Evolutionary conservation across 305 asterid genomes (phyloP), one percentile per base, ranked within the genome.

Genomic region (Stenogyne calaminthoides): DNA sequence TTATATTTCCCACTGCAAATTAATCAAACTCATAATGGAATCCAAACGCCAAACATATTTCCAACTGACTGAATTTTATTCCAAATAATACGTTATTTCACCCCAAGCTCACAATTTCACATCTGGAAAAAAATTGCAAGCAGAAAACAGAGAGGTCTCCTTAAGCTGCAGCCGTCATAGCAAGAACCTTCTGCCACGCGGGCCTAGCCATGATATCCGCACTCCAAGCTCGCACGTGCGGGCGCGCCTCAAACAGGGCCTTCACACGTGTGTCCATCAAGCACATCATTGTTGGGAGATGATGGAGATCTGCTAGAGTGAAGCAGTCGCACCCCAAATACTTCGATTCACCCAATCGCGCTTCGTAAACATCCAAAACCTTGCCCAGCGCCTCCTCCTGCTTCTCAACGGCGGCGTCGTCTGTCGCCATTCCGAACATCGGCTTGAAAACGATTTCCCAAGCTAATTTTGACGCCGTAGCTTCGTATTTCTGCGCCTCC

Each of bases 361-460:
- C 74, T 70, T 87, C 91, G 46, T 89, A 89, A n/a, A 87, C 76
- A 64, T 87, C 91, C 10, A 89, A 88, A 80, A 87, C 84, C 77
- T 81, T 83, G 42, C 81, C 83, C 52, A 87, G 77, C 34, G 46
- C 25, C 0, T 39, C 77, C 70, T 82, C 80, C 49, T 69, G 73
- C 70, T 80, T 73, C 2, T 71, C 36, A 11, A 80, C 93, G 5
- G 68, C 52, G 9, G 37, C 84, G 2, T 82, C 83, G 14, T 90
- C 86, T 0, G 84, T 69, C 0, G 71, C 18, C 93, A 74, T 59
- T n/a, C 91, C 96, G 0, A 85, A 0, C 0, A 79, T 2, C 2
- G 86, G 89, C 70, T 89, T 88, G 1, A 87, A 4, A 0, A 19
- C 27, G 8, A 90, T 80, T 40, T 92, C 97, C 63, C 74, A 85